These are phyloP conservation scores for Bassia scoparia DNA, from an alignment of 148 eudicot genomes.

Conservation along the genomic window DNA sequence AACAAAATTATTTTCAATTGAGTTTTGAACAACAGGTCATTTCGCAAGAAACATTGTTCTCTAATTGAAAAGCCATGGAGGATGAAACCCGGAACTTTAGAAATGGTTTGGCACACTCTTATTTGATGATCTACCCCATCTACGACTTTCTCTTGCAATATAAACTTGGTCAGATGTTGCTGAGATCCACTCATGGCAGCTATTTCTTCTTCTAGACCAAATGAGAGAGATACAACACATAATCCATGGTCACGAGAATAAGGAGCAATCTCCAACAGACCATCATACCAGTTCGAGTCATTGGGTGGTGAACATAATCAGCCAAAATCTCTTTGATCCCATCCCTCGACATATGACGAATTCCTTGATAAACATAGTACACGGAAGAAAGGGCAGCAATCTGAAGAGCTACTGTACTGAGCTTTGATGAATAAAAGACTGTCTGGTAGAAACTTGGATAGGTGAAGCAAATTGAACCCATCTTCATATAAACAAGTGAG, in stretches of 20 bases:
- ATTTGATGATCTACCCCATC: neutral
- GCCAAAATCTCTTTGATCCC: constrained; percentile 4
- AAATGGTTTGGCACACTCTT: neutral
- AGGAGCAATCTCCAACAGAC: constrained; percentile 2
- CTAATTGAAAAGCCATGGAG: neutral
- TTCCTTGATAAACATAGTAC: constrained; percentile 16
- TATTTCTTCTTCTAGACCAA: neutral
- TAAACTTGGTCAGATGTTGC: neutral
- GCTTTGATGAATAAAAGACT: constrained; percentile 24
- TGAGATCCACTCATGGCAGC: neutral
- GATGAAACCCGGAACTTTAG: neutral
- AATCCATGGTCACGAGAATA: neutral
- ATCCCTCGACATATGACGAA: constrained; percentile 19
- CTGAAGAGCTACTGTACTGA: constrained; percentile 16
- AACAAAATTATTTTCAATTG: constrained; percentile 1
- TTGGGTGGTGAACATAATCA: constrained; percentile 6
- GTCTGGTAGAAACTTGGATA: constrained; percentile 21
- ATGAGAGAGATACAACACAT: neutral
- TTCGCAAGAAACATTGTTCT: neutral
- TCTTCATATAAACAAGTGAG: constrained; percentile 15
- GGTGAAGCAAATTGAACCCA: constrained; percentile 17
- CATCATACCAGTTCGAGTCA: constrained; percentile 4
- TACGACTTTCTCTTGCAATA: neutral
- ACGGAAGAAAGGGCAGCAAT: constrained; percentile 22
- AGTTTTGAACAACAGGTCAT: neutral